phyloP scores from a whole-genome alignment of 164 flowering plant species.

The Nymphaea colorata region DNA sequence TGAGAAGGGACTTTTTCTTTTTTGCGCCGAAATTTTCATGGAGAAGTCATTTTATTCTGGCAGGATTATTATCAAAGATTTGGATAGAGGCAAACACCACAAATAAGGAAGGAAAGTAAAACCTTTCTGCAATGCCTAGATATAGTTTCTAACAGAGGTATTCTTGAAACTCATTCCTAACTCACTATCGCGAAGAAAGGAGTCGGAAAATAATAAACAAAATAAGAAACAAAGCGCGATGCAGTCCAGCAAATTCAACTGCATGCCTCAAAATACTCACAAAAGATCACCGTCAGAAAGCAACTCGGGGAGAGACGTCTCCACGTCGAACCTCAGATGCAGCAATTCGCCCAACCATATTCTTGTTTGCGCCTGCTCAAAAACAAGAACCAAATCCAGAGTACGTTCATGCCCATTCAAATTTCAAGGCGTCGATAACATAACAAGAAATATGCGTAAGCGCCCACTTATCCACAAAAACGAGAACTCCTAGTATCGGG shows the following conservation, averaged over 20 bases:
- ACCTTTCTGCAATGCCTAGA: not conserved
- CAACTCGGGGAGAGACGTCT: slow-evolving; percentile 32
- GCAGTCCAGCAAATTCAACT: not conserved
- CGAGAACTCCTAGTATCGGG: not conserved
- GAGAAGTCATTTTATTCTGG: no score
- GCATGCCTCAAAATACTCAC: slow-evolving; percentile 21
- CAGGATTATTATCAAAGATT: not conserved
- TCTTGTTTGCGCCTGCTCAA: slow-evolving; percentile 44
- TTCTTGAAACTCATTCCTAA: no score
- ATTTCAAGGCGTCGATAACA: no score
- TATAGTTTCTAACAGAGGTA: not conserved
- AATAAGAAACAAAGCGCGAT: not conserved
- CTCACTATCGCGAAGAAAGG: no score
- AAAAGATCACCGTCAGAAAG: slow-evolving; percentile 59
- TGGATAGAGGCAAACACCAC: not conserved
- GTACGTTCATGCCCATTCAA: not conserved
- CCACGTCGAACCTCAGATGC: slow-evolving; percentile 40
- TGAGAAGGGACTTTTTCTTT: no score
- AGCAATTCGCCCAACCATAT: slow-evolving; percentile 72
- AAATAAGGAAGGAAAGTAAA: not conserved
- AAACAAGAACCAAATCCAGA: not conserved
- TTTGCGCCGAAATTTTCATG: no score
- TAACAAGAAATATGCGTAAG: no score
- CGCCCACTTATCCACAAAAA: no score
- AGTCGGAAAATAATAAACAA: no score